Conservation (phyloP, 2,329 filamentous ascomycete species). For the Cryphonectria carpinicola region DNA sequence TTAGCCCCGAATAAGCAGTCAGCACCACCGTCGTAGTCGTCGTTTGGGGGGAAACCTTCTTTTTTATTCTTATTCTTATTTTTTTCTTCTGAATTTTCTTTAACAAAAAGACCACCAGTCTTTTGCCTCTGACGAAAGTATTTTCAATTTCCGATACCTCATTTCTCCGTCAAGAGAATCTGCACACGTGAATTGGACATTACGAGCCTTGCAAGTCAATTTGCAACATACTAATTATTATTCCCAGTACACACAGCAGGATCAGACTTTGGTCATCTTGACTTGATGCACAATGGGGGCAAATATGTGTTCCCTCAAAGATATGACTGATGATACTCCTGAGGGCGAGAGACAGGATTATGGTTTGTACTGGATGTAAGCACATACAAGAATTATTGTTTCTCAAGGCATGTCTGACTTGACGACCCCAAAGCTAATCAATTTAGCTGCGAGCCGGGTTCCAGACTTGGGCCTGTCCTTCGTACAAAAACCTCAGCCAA, state of each 20-base stretch:
- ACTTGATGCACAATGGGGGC: not conserved
- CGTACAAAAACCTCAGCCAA: not conserved
- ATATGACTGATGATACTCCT: not conserved
- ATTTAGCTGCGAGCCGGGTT: not conserved
- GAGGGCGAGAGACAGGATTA: not conserved
- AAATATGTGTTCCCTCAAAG: not conserved
- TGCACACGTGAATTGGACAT: too few species aligned
- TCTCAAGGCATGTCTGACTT: not conserved
- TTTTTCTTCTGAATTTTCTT: not conserved
- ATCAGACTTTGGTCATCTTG: not conserved
- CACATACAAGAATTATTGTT: not conserved
- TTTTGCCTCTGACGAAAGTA: too few species aligned
- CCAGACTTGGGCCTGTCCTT: too few species aligned
- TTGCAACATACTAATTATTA: too few species aligned
- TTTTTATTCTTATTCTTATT: not conserved
- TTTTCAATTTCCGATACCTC: too few species aligned
- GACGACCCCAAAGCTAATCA: not conserved
- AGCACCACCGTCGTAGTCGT: not conserved
- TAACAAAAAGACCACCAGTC: too few species aligned
- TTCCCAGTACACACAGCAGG: too few species aligned
- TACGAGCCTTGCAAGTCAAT: too few species aligned
- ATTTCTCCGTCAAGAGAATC: too few species aligned
- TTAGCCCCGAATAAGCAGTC: not conserved
- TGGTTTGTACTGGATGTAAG: not conserved
- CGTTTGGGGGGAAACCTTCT: not conserved